Evolutionary conservation across 352 stramenopile species (phyloP).

Genomic region (Globisporangium ultimum): DNA sequence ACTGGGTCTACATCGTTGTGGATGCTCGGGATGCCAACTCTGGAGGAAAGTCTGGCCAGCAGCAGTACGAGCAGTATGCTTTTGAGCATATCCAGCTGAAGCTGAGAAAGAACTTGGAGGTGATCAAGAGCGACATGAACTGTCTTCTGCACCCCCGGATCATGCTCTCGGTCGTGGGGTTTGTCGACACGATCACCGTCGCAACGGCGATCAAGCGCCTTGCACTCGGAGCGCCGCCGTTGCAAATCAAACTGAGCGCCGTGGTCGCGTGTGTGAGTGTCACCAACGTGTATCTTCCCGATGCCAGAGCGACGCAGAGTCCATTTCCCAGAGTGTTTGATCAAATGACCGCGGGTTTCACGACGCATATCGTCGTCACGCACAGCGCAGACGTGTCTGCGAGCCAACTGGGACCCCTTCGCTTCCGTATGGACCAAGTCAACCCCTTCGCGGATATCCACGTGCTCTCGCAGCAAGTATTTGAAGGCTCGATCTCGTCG

Average conservation of each 20-base stretch:
- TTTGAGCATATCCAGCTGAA: constrained; percentile 22
- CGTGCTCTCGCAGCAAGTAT: constrained; percentile 55
- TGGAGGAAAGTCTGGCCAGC: constrained; percentile 15
- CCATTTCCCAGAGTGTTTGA: constrained; percentile 67
- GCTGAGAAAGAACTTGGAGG: constrained; percentile 16
- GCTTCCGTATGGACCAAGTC: constrained; percentile 58
- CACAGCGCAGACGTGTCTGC: constrained; percentile 41
- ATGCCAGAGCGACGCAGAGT: constrained; percentile 27
- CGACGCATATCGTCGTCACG: constrained; percentile 63
- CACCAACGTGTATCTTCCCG: constrained; percentile 51
- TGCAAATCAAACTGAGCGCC: constrained; percentile 41
- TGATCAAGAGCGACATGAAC: constrained; percentile 19
- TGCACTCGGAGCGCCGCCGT: background rate
- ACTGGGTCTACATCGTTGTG: constrained; percentile 40
- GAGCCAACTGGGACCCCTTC: constrained; percentile 40
- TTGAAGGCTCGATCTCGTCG: constrained; percentile 53
- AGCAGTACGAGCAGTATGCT: constrained; percentile 22
- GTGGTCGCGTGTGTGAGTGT: constrained; percentile 52
- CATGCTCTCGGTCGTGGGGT: constrained; percentile 52
- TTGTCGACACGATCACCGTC: constrained; percentile 53
- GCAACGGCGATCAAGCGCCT: constrained; percentile 33
- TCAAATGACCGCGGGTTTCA: constrained; percentile 58
- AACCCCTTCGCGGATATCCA: constrained; percentile 76
- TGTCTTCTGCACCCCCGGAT: constrained; percentile 33
- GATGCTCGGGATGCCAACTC: constrained; percentile 27